phyloP scores from a whole-genome alignment of 176 grass and related monocot genomes.

The Triticum aestivum region DNA sequence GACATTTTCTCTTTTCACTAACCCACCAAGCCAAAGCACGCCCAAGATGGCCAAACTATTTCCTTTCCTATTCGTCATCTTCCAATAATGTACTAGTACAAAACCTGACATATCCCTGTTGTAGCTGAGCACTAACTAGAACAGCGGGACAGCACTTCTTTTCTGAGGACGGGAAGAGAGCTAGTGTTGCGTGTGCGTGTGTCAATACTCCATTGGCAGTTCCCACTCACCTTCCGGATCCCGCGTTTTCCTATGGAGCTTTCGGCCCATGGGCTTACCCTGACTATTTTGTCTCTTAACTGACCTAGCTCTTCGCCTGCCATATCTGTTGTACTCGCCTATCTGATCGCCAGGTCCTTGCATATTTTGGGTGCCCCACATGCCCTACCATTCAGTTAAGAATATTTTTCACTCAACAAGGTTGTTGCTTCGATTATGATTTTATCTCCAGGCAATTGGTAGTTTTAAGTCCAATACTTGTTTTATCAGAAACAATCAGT shows the following conservation, averaged over 20 bases:
- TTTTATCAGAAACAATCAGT: constrained; percentile 17
- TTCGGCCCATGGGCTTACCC: constrained; percentile 33
- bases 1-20: constrained; percentile 34
- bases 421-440: not conserved
- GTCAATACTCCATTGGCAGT: constrained; percentile 76
- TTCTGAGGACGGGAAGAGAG: not conserved
- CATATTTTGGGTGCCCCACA: constrained; percentile 71
- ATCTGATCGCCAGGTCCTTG: constrained; percentile 36
- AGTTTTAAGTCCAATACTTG: not conserved
- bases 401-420: constrained; percentile 8
- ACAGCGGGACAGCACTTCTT: not conserved
- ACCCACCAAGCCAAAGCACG: constrained; percentile 32
- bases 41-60: constrained; percentile 9
- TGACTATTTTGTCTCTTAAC: constrained; percentile 12
- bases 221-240: constrained; percentile 68
- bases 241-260: constrained; percentile 37
- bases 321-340: constrained; percentile 36
- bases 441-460: not conserved
- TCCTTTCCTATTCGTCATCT: not conserved
- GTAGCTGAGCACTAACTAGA: not conserved
- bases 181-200: not conserved
- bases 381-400: constrained; percentile 45
- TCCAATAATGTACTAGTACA: constrained; percentile 11
- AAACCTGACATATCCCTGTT: constrained; percentile 1
- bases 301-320: constrained; percentile 37